phyloP scores from a whole-genome alignment of 495 filamentous ascomycete genomes.

The Umbilicaria muhlenbergii region DNA sequence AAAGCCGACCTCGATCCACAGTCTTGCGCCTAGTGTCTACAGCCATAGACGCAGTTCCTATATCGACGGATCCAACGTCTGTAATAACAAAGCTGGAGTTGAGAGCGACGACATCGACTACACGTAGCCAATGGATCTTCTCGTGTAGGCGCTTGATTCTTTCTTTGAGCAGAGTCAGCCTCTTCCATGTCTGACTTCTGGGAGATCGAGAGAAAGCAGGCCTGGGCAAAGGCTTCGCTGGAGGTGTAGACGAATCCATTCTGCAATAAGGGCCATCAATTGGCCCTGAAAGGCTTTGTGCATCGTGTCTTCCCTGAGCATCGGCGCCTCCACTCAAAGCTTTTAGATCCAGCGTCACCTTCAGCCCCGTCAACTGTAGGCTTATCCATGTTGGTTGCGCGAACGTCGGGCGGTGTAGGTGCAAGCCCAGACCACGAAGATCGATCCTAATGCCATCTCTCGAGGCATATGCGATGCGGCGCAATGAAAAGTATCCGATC shows the following conservation, averaged over 20 bases:
- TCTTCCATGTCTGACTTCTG: constrained; percentile 64
- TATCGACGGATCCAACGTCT: constrained; percentile 69
- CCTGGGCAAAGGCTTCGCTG: constrained; percentile 6
- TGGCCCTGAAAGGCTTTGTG: constrained; percentile 15
- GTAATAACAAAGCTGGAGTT: constrained; percentile 58
- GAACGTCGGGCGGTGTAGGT: constrained; percentile 84
- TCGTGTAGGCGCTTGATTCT: constrained; percentile 72
- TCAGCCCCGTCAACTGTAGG: constrained; percentile 68
- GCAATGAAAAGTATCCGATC: constrained; percentile 78
- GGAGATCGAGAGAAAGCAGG: constrained; percentile 22
- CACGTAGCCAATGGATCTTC: constrained; percentile 71
- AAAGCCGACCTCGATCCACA: constrained; percentile 79
- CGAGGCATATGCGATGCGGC: constrained; percentile 75
- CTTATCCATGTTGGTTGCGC: constrained; percentile 95
- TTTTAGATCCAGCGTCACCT: constrained; percentile 64
- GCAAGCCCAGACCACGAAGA: constrained; percentile 73
- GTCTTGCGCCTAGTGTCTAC: constrained; percentile 86
- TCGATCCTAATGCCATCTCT: constrained; percentile 78
- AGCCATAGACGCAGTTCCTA: constrained; percentile 69
- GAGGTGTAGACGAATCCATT: constrained; percentile 7
- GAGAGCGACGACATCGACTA: constrained; percentile 80
- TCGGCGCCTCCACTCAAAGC: constrained; percentile 28
- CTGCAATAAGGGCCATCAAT: constrained; percentile 2
- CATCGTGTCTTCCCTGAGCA: constrained; percentile 12
- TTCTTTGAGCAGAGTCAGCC: constrained; percentile 62